Conservation (phyloP, 75 land plant genomes). For the Pinus taeda region DNA sequence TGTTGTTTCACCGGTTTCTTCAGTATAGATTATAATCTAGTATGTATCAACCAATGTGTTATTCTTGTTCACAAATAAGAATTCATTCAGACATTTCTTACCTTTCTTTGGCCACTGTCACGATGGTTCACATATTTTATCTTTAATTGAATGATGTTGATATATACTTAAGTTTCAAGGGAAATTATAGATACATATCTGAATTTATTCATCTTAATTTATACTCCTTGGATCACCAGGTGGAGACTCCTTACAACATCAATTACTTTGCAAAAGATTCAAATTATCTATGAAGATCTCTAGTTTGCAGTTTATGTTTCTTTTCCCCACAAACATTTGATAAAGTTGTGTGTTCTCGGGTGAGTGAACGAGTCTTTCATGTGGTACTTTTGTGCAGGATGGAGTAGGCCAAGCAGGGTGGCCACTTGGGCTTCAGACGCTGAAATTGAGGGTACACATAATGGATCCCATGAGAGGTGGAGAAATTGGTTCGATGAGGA, state of each 20-base stretch:
- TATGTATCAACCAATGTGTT: too few relatives aligned
- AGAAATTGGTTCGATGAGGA: background rate
- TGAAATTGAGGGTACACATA: background rate
- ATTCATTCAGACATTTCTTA: too few relatives aligned
- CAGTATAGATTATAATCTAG: too few relatives aligned
- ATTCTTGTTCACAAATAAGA: too few relatives aligned
- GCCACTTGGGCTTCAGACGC: constrained; percentile 1
- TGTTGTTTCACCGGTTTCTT: too few relatives aligned
- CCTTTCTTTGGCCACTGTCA: background rate
- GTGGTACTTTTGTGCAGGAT: background rate
- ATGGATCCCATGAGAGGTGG: background rate
- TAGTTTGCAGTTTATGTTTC: too few relatives aligned
- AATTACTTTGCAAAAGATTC: background rate
- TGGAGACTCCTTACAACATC: background rate
- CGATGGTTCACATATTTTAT: background rate
- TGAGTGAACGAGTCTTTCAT: background rate
- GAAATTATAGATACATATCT: background rate
- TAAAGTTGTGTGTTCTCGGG: background rate
- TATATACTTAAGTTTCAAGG: too few relatives aligned
- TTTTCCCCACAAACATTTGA: background rate
- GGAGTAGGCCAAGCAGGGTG: constrained; percentile 1
- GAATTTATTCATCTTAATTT: background rate
- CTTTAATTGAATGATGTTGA: background rate
- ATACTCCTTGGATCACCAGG: background rate
- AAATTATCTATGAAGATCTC: background rate